These are phyloP conservation scores for Lodderomyces orthopsilosis DNA, from an alignment of 1,139 yeast genomes.

Conservation along the genomic window DNA sequence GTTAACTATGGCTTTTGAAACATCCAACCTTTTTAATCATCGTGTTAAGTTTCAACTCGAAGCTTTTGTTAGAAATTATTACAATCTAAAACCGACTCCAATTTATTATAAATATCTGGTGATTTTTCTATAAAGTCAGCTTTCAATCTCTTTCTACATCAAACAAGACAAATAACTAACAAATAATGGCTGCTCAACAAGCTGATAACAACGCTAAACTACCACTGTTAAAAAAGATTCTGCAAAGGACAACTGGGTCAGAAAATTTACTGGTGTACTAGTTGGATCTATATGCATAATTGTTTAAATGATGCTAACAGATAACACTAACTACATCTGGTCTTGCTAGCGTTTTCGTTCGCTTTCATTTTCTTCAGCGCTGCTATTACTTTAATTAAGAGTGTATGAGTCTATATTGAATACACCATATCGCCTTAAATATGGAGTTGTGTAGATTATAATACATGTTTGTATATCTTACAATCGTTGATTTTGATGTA, in stretches of 20 bases:
- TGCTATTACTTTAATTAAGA: background rate
- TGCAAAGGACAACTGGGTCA: constrained; percentile 5
- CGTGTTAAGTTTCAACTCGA: background rate
- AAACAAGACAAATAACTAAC: background rate
- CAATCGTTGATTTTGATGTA: background rate
- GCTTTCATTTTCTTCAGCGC: background rate
- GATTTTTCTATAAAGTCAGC: background rate
- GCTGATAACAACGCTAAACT: constrained; percentile 5
- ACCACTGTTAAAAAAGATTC: constrained; percentile 1
- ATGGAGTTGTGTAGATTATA: background rate
- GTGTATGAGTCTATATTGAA: background rate
- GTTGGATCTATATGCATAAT: constrained; percentile 2
- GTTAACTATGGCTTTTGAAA: too few relatives aligned
- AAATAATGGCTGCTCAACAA: constrained; percentile 7
- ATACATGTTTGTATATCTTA: background rate
- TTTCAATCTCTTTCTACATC: background rate
- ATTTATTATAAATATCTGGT: background rate
- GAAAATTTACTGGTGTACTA: constrained; percentile 2
- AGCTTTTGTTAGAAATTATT: background rate
- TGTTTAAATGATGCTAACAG: background rate
- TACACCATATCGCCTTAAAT: background rate
- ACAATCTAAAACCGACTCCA: background rate
- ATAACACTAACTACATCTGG: background rate
- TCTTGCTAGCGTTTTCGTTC: background rate
- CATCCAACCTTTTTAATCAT: background rate